These are phyloP conservation scores for Urochloa ruziziensis DNA, from an alignment of 176 grass and related monocot genomes.

Conservation along the genomic window DNA sequence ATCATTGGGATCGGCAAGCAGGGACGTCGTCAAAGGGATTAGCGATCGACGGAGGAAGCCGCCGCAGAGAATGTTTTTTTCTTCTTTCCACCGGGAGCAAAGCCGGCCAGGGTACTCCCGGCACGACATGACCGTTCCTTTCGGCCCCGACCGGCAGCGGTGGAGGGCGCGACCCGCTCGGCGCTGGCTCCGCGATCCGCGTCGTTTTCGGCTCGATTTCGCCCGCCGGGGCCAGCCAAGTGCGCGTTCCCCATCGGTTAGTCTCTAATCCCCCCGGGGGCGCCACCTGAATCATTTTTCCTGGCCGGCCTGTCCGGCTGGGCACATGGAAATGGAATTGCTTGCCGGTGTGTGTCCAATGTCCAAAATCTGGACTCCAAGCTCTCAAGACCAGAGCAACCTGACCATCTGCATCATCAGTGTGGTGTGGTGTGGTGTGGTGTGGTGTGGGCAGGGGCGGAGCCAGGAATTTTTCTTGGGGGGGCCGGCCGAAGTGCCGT, in stretches of 20 bases:
- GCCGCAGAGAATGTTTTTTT: conserved; percentile 18
- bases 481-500: too few relatives aligned
- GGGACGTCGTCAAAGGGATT: conserved; percentile 15
- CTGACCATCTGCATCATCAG: neutral
- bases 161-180: neutral
- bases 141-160: conserved; percentile 26
- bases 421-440: too few relatives aligned
- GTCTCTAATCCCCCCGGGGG: too few relatives aligned
- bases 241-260: neutral
- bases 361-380: neutral
- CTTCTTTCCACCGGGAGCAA: too few relatives aligned
- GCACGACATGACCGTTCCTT: conserved; percentile 16
- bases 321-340: neutral
- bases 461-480: too few relatives aligned
- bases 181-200: neutral
- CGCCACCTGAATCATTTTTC: neutral
- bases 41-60: neutral
- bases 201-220: conserved; percentile 36
- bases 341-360: neutral
- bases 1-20: conserved; percentile 22
- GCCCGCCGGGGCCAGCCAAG: too few relatives aligned
- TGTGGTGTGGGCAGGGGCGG: too few relatives aligned
- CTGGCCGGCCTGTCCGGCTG: neutral
- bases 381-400: neutral
- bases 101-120: neutral